These are phyloP conservation scores for Penicillium chermesinum DNA, from an alignment of 495 filamentous ascomycete species.

Conservation along the genomic window DNA sequence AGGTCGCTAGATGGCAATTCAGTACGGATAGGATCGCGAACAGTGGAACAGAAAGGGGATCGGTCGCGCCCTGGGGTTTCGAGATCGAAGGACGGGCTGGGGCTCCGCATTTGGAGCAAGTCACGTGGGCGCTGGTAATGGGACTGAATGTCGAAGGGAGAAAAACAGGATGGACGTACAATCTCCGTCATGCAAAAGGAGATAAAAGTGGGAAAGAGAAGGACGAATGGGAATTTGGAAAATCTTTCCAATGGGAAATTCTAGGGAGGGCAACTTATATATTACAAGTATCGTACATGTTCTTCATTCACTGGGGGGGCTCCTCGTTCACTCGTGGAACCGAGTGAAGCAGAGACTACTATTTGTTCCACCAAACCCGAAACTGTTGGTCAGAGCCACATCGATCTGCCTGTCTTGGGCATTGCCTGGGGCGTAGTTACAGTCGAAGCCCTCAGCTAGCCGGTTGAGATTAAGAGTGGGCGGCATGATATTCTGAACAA, in stretches of 20 bases:
- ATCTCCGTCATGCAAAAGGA: no score
- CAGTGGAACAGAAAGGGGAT: conserved; percentile 4
- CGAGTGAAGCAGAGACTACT: conserved; percentile 75
- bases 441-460: conserved; percentile 65
- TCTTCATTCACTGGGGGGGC: neutral
- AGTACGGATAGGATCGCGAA: neutral
- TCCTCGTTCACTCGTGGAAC: conserved; percentile 2
- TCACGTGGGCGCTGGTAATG: conserved; percentile 26
- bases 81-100: conserved; percentile 24
- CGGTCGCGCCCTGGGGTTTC: conserved; percentile 10
- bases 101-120: conserved; percentile 30
- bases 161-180: no score
- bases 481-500: conserved; percentile 64
- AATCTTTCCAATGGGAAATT: no score
- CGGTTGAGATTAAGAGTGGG: conserved; percentile 80
- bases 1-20: conserved; percentile 4
- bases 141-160: neutral
- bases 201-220: no score
- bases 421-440: conserved; percentile 76
- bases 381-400: conserved; percentile 87
- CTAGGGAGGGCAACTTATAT: no score
- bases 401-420: conserved; percentile 66
- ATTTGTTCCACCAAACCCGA: conserved; percentile 97
- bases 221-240: no score
- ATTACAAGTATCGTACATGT: conserved; percentile 10